Evolutionary conservation across 2,329 filamentous ascomycete species (phyloP), one percentile per base, ranked within the genome.

Genomic region (Penicillium sp.): DNA sequence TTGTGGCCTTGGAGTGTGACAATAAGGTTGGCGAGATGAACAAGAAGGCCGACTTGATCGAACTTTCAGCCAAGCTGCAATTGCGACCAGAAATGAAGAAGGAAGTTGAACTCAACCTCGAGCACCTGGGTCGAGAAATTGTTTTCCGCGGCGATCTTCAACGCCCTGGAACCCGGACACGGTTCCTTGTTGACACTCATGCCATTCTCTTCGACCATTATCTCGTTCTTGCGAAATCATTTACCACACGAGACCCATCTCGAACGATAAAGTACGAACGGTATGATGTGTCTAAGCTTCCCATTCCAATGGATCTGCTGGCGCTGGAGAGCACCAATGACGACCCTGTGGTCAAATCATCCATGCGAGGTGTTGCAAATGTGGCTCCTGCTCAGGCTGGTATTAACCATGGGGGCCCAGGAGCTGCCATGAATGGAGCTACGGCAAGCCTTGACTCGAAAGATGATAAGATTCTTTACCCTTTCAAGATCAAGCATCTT

Each of bases 121-220:
- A 96, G 65, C 93, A 98, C 71, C 84, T 97, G n/a, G 93, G 93
- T 14, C 87, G 95, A 61, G 89, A 96, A 70, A 83, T 99, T 55
- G 89, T 99, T 59, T 89, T 89, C 74, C 87, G 93, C 66, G 95
- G 95, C 56, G 93, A 98, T 66, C 78, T 99, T 56, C 91, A 96
- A 72, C 84, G 95, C 60, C 89, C 92, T 79, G 92, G 93, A 54
- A 89, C 87, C 45, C 96, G 90, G 72, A 90, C 88, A 44, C 87
- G 92, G 55, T 95, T 98, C 71, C 96, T 93, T 89, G 87, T 98
- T 8, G 95, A 99, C 68, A 96, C 91, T 0, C 92, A 97, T 71
- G 92, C 91, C 2, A 84, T 99, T 46, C 82, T 99, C 0, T 98
- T 99, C 70, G 96, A 99, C 68, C 93, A 99, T 75, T 99, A 97